Base-by-base conservation (phyloP, 2,329 filamentous ascomycete genomes). In the Aureobasidium sp. region DNA sequence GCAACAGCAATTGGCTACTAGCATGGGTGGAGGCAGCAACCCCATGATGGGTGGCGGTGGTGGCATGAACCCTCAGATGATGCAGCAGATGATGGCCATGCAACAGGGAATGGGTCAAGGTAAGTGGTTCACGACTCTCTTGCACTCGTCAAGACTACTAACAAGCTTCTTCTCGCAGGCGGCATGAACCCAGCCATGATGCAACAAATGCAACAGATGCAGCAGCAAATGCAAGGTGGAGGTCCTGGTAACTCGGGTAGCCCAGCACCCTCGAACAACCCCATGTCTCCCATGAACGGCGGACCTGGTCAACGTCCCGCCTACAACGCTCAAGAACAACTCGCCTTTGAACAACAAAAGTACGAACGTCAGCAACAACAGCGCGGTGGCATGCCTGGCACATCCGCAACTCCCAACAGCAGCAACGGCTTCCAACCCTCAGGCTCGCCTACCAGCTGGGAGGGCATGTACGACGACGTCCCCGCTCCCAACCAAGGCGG, bases 391-490 rank as follows among this genome's bases (percentile, higher is more conserved):
- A 24, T 57, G 27, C n/a, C 53, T 19, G 53, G 39, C 12, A 29
- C 52, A 73, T 74, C 52, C 73, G 75, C 79, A 71, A 72, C 68
- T 64, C 70, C 66, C 57, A 60, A 60, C 45, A 45, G 44, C 69
- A 71, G 68, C 74, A 78, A 64, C 61, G 74, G 74, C 29, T 58
- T 74, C 72, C 73, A 80, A 73, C 69, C 82, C 40, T 78, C 78
- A 62, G 85, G 84, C 48, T 85, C 85, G 17, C 88, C 88, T n/a
- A 90, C 89, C 27, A 92, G 88, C 44, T 97, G 92, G 91, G 93
- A 97, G 74, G 93, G 93, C 70, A 96, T 96, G 91, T 97, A 97
- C 74, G 93, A 97, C 72, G 93, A 97, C 72, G 90, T 92, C 1
- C 92, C 91, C 17, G 90, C 93, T 71, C 90, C 90, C 5, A 73